These are phyloP conservation scores for Henckelia pumila DNA, from an alignment of 257 asterid species.

Conservation along the genomic window DNA sequence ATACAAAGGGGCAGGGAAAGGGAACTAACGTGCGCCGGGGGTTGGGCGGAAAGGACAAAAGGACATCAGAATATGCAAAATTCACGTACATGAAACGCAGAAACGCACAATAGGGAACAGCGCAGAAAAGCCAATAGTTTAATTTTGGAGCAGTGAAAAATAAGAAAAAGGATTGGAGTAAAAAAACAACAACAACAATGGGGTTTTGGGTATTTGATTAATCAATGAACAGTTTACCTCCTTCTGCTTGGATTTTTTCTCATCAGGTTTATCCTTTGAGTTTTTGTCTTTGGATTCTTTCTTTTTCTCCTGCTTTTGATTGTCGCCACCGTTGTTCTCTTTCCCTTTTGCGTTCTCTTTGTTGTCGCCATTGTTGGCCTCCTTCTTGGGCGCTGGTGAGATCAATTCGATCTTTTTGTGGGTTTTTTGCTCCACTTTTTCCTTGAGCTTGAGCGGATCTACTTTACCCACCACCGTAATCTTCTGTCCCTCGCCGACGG, in stretches of 20 bases:
- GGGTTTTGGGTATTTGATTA: background rate
- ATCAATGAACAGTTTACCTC: constrained; percentile 29
- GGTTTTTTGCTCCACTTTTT: constrained; percentile 49
- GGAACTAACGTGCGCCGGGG: constrained; percentile 27
- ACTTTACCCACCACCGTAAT: constrained; percentile 61
- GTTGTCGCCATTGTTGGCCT: constrained; percentile 1
- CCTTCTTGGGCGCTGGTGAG: constrained; percentile 49
- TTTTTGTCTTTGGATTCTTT: constrained; percentile 32
- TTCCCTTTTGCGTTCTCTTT: constrained; percentile 18
- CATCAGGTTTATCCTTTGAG: constrained; percentile 39
- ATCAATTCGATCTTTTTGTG: constrained; percentile 55
- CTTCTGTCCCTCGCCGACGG: constrained; percentile 44
- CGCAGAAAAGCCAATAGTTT: background rate
- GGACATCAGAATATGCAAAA: constrained; percentile 20
- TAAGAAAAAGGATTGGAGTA: background rate
- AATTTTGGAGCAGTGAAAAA: background rate
- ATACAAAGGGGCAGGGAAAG: too few species aligned
- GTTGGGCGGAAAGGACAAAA: constrained; percentile 13
- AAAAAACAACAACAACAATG: background rate
- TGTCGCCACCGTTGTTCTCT: constrained; percentile 11
- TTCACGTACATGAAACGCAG: background rate
- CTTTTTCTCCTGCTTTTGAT: constrained; percentile 27
- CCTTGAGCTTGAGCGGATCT: constrained; percentile 63
- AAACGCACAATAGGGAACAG: constrained; percentile 19
- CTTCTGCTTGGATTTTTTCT: constrained; percentile 43